Evolutionary conservation across 805 yeast species (phyloP).

Genomic region (Candida tammaniensis): DNA sequence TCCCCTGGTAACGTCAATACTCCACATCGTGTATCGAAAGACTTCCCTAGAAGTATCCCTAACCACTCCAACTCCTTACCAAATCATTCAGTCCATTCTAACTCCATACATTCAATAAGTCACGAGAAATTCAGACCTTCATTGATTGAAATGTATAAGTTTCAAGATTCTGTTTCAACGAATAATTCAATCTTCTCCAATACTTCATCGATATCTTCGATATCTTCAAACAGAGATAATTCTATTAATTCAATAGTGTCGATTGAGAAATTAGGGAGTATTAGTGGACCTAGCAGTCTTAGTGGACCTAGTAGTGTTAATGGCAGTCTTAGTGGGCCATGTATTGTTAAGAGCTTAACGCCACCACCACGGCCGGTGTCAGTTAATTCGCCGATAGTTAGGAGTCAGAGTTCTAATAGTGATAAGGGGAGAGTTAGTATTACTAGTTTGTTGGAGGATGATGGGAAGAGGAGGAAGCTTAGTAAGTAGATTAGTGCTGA

Average conservation of each 20-base stretch:
- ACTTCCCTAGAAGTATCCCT: constrained; percentile 16
- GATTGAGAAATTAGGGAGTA: not conserved
- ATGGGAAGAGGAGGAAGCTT: constrained; percentile 7
- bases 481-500: no score
- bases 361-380: constrained; percentile 9
- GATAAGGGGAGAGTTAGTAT: constrained; percentile 15
- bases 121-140: constrained; percentile 35
- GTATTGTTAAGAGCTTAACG: no score
- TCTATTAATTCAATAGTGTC: constrained; percentile 7
- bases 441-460: constrained; percentile 13
- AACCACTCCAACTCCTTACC: not conserved
- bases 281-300: constrained; percentile 3
- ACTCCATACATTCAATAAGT: constrained; percentile 2
- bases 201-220: constrained; percentile 33
- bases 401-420: constrained; percentile 20
- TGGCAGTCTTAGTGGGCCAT: not conserved
- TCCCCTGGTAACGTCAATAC: not conserved
- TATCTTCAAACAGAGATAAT: constrained; percentile 20
- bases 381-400: constrained; percentile 8
- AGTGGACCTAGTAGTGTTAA: not conserved
- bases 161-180: constrained; percentile 16
- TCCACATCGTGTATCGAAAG: constrained; percentile 1
- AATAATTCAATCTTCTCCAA: constrained; percentile 33
- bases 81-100: not conserved
- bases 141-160: constrained; percentile 25